Percentiles rank a stretch among this genome's conserved stretches.
Conservation (phyloP, 495 filamentous ascomycete species). For the Penicillium simplicissimum region DNA sequence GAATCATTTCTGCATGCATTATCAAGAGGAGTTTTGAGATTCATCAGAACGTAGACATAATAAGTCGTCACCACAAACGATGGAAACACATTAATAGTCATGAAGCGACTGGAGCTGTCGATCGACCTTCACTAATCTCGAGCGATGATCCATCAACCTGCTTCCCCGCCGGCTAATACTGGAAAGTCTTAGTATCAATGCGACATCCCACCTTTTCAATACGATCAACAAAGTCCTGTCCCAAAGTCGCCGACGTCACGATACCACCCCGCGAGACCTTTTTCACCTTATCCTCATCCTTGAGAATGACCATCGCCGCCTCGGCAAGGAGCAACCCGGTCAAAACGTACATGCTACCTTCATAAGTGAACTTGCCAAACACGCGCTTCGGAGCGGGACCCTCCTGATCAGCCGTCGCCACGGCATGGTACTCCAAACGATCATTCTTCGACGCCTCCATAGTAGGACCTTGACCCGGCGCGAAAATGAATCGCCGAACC, state of each 20-base stretch:
- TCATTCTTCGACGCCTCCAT: constrained; percentile 58
- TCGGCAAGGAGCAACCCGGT: constrained; percentile 69
- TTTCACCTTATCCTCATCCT: constrained; percentile 58
- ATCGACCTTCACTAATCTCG: neutral
- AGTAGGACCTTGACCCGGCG: constrained; percentile 68
- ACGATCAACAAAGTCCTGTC: constrained; percentile 73
- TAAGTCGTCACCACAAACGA: neutral
- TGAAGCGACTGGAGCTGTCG: neutral
- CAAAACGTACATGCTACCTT: constrained; percentile 66
- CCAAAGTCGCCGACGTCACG: constrained; percentile 81
- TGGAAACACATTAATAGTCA: neutral
- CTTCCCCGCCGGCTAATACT: constrained; percentile 21
- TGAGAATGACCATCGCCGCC: constrained; percentile 69
- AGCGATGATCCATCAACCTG: neutral
- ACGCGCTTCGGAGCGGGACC: constrained; percentile 49
- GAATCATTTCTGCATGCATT: neutral
- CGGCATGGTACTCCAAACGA: constrained; percentile 62
- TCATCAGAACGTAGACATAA: constrained; percentile 5
- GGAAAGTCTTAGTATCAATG: constrained; percentile 52
- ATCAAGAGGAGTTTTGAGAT: neutral
- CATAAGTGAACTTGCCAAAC: constrained; percentile 57
- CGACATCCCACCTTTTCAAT: constrained; percentile 63
- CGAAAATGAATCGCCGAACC: constrained; percentile 52
- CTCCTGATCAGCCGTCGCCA: constrained; percentile 61
- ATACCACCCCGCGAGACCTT: constrained; percentile 66